Base-by-base conservation (phyloP, 768 basidiomycete genomes). In the Auricularia auricula-judae region DNA sequence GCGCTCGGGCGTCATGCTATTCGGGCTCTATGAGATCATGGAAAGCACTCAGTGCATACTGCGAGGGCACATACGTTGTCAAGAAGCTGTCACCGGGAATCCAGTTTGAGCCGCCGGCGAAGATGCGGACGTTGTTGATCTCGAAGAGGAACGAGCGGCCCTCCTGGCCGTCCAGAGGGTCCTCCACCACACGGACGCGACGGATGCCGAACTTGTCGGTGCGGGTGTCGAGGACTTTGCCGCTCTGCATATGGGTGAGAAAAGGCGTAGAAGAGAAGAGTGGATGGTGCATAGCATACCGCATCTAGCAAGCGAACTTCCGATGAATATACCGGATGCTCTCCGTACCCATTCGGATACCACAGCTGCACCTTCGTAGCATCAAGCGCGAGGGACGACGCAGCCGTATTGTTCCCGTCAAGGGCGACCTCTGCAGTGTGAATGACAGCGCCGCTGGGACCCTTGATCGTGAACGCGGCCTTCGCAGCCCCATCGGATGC, bases 101-200 rank as follows among this genome's bases (percentile, higher is more conserved):
- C 92, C 93, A 94, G 73, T 94, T 94, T 1, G 88, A 89, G 59
- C 93, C 95, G 65, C 93, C 96, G 69, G 86, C 88, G 73, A 98
- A 98, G 18, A 97, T 81, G 54, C 89, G 80, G 66, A 91, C 77
- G 64, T 91, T 90, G 74, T 98, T 98, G 72, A 98, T 79, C 72
- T 95, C 89, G 71, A 98, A 98, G 61, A 91, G 74, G 79, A 97
- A 98, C 0, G 87, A 84, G 14, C 86, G 81, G 0, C 96, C 96
- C 5, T 84, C 82, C 69, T 89, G 81, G 66, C 85, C 91, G 34
- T 83, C 68, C 1, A 98, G 77, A 42, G 85, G 82, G 18, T 93
- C 87, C 75, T 98, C 87, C 0, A 98, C 81, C 36, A 97, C 74
- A 11, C 81, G 77, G 36, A 81, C 87, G 21, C 89, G 82, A 21